Conservation (phyloP, 768 basidiomycete genomes). For the Mycena sanguinolenta region DNA sequence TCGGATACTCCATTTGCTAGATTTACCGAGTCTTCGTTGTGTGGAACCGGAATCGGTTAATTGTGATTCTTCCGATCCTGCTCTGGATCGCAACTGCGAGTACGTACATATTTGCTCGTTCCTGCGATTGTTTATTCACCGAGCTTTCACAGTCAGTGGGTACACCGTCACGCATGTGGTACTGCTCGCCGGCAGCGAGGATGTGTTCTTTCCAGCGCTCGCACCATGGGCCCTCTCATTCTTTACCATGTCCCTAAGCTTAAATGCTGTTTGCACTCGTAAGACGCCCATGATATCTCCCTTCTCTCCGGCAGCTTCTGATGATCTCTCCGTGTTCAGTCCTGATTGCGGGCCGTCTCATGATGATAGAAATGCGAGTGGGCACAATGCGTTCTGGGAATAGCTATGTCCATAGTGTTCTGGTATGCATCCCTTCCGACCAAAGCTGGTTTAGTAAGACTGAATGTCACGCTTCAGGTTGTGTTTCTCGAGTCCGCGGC, state of each 20-base stretch:
- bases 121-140: neutral
- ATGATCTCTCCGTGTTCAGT: neutral
- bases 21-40: constrained; percentile 29
- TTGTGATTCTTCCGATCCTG: constrained; percentile 18
- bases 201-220: neutral
- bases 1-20: neutral
- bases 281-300: too few species aligned
- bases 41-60: constrained; percentile 23
- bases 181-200: neutral
- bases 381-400: constrained; percentile 1
- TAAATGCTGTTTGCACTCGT: constrained; percentile 20
- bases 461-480: neutral
- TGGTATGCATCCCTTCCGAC: constrained; percentile 10
- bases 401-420: constrained; percentile 14
- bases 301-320: neutral
- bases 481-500: constrained; percentile 33
- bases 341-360: constrained; percentile 27
- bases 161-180: neutral
- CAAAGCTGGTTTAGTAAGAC: too few species aligned
- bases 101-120: neutral
- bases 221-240: constrained; percentile 4
- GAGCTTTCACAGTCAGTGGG: constrained; percentile 21
- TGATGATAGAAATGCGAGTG: constrained; percentile 4
- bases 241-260: constrained; percentile 3
- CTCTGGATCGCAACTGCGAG: constrained; percentile 17